These are phyloP conservation scores for Salix suchowensis DNA, from an alignment of 345 rosid genomes.

Conservation along the genomic window DNA sequence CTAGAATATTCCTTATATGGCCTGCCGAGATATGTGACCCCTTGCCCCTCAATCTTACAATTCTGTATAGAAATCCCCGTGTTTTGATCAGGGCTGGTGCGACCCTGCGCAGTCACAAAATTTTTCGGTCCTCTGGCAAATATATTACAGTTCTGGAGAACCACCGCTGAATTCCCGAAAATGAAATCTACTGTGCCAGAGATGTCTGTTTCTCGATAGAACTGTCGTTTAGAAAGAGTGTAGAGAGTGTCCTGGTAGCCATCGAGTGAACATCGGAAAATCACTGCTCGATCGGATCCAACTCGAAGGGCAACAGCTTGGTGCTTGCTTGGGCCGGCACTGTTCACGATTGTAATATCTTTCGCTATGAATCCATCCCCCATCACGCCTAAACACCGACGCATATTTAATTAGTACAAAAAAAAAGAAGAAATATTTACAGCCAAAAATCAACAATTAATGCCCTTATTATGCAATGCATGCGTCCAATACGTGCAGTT, in stretches of 20 bases:
- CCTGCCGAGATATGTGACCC: conserved; percentile 24
- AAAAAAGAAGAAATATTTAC: too few species aligned
- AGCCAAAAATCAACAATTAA: too few species aligned
- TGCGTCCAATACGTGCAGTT: too few species aligned
- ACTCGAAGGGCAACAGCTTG: conserved; percentile 24
- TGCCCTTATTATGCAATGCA: too few species aligned
- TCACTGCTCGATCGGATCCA: conserved; percentile 35
- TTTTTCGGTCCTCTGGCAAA: background rate
- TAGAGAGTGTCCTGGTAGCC: conserved; percentile 44
- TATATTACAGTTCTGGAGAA: conserved; percentile 27
- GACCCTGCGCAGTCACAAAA: conserved; percentile 33
- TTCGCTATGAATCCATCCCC: conserved; percentile 30
- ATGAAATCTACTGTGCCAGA: conserved; percentile 41
- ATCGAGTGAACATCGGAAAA: conserved; percentile 34
- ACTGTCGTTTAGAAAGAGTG: conserved; percentile 40
- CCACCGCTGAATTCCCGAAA: conserved; percentile 21
- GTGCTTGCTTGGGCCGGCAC: conserved; percentile 21
- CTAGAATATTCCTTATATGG: conserved; percentile 25
- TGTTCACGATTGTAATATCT: conserved; percentile 21
- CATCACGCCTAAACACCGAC: conserved; percentile 32
- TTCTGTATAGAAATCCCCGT: conserved; percentile 30
- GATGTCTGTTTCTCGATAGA: conserved; percentile 44
- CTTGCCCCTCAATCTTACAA: conserved; percentile 10
- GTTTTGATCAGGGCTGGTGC: conserved; percentile 25
- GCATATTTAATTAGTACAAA: too few species aligned